These are phyloP conservation scores for Inga oerstediana DNA, from an alignment of 306 rosid genomes.

Conservation along the genomic window DNA sequence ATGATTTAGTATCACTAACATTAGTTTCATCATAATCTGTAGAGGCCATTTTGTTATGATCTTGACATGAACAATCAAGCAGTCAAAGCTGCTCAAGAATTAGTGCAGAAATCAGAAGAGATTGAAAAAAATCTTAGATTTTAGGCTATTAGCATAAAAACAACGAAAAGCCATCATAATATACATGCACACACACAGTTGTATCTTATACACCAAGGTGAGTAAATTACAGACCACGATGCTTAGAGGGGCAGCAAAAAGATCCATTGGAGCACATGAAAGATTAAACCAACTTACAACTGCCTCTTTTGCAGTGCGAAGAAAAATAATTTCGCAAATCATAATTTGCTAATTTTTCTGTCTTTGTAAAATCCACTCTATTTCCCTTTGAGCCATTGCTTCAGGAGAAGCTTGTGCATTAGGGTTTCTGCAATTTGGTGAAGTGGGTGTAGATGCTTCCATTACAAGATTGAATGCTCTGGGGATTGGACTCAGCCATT, in stretches of 20 bases:
- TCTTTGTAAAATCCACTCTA: no score
- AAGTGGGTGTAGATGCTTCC: slow-evolving; percentile 32
- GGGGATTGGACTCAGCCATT: slow-evolving; percentile 58
- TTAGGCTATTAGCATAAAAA: no score
- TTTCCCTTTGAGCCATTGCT: slow-evolving; percentile 96
- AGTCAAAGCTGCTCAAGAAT: slow-evolving; percentile 77
- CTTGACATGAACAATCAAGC: slow-evolving; percentile 82
- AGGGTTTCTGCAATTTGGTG: slow-evolving; percentile 78
- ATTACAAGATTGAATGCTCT: background rate
- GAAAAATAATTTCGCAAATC: no score
- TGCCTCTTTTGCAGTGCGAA: no score
- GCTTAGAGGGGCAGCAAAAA: no score
- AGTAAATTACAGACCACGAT: no score
- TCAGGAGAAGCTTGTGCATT: slow-evolving; percentile 90
- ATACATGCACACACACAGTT: no score
- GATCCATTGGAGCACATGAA: no score
- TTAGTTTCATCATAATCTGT: slow-evolving; percentile 12
- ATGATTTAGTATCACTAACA: background rate
- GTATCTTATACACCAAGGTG: no score
- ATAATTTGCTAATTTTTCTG: no score
- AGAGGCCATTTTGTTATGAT: slow-evolving; percentile 83
- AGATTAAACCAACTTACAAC: no score
- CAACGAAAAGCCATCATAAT: no score
- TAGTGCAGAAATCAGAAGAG: slow-evolving; percentile 63
- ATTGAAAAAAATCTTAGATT: background rate